Percentiles rank a stretch among this genome's conserved stretches.
These are phyloP conservation scores for Cordyceps tenuipes DNA, from an alignment of 2,329 filamentous ascomycete genomes.

Conservation along the genomic window DNA sequence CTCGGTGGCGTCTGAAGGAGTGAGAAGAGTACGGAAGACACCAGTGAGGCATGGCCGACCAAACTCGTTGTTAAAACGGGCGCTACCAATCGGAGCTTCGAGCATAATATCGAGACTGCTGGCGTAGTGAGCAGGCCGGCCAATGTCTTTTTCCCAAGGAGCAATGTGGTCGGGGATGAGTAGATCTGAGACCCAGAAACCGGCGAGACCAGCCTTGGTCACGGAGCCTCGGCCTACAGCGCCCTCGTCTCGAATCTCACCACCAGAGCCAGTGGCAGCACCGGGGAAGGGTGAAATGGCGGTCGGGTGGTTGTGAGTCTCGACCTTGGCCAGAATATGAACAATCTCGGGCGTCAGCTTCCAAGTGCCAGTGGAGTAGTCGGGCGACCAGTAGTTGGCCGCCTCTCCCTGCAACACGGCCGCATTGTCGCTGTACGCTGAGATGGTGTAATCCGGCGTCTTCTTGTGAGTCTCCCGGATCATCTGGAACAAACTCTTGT, in stretches of 20 bases:
- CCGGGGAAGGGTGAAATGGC: slow-evolving; percentile 90
- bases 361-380: slow-evolving; percentile 81
- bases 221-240: slow-evolving; percentile 87
- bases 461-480: slow-evolving; percentile 90
- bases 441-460: slow-evolving; percentile 75
- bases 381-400: slow-evolving; percentile 68
- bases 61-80: slow-evolving; percentile 96
- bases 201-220: slow-evolving; percentile 84
- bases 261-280: slow-evolving; percentile 89
- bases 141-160: slow-evolving; percentile 88
- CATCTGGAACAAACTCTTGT: slow-evolving; percentile 84
- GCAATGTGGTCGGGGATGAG: slow-evolving; percentile 74
- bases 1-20: slow-evolving; percentile 37
- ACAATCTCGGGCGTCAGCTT: slow-evolving; percentile 76
- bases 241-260: slow-evolving; percentile 92
- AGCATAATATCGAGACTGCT: slow-evolving; percentile 96
- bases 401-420: slow-evolving; percentile 56
- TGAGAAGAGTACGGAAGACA: slow-evolving; percentile 84
- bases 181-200: slow-evolving; percentile 93
- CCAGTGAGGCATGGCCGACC: slow-evolving; percentile 82
- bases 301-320: slow-evolving; percentile 96
- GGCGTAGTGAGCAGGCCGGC: slow-evolving; percentile 84
- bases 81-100: slow-evolving; percentile 89
- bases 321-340: slow-evolving; percentile 86
- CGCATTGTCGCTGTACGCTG: slow-evolving; percentile 95